Base-by-base conservation (phyloP, 345 rosid genomes). In the Brassica rapa region DNA sequence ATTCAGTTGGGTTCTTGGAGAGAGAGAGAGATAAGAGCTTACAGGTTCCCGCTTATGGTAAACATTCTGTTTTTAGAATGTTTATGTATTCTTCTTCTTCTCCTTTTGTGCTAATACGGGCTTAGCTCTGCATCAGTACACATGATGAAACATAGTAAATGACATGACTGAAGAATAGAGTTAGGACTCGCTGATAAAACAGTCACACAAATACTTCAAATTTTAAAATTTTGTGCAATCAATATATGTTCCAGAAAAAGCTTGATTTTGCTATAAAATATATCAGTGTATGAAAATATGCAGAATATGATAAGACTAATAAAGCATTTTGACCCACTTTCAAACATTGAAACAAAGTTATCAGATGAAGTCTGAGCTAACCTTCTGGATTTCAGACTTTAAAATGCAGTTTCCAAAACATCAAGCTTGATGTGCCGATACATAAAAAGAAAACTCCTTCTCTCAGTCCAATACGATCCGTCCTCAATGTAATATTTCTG, bases 391-490 rank as follows among this genome's bases (percentile, higher is more conserved):
- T 15, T 32, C 33, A 63, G 14, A 64, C 69, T 60, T 59, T 16
- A 30, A 2, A 30, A 66, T 32, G 30, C 68, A 57, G 77, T 27
- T 78, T 59, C 68, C 41, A 72, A 51, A 59, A 72, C 68, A 73
- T n/a, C 68, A 68, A 68, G 25, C 25, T 62, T 62, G 66, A 68
- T 68, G 46, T 33, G 21, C 78, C 3, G 9, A 24, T 46, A 53
- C 63, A 72, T 60, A 66, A 49, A 60, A 21, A 49, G 59, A 7
- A 9, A 80, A 62, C 71, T 60, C 66, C 51, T 80, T 43, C 33
- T 67, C 69, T 67, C 64, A 59, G 73, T 46, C 64, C 59, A 64
- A 66, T 32, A 65, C 8, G 62, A n/a, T 43, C 37, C 62, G 33
- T 68, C 66, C 46, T 66, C 62, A 59, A 56, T 60, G 32, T 23